Conservation (phyloP, 768 basidiomycete genomes). For the Lactarius indigo region DNA sequence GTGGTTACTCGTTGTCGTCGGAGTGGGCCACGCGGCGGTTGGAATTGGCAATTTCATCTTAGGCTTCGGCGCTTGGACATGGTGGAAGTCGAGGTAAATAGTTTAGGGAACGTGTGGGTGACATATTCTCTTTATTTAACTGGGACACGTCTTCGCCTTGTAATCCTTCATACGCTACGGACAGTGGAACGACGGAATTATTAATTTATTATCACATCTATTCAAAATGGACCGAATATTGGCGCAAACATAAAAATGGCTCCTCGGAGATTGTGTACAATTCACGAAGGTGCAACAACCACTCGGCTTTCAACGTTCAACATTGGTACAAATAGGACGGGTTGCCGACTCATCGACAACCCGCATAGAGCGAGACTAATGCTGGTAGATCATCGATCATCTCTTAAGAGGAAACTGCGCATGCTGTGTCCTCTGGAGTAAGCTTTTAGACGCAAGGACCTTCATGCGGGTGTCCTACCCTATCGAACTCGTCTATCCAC, state of each 20-base stretch:
- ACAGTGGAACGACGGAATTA: neutral
- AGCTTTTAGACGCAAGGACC: too few relatives aligned
- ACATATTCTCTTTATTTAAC: neutral
- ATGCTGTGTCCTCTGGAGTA: neutral
- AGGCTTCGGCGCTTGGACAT: conserved; percentile 63
- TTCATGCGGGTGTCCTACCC: too few relatives aligned
- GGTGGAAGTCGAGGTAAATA: conserved; percentile 32
- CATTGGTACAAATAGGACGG: neutral
- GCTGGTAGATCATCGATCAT: neutral
- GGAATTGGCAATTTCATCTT: conserved; percentile 71
- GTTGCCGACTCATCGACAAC: neutral
- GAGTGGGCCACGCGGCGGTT: conserved; percentile 68
- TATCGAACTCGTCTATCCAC: neutral
- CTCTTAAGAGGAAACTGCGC: neutral
- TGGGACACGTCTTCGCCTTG: neutral
- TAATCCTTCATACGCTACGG: neutral
- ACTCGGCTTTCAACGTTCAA: neutral
- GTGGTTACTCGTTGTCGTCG: conserved; percentile 71
- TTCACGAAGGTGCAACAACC: neutral
- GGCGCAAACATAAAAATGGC: neutral
- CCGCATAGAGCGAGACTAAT: neutral
- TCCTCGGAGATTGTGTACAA: conserved; percentile 5
- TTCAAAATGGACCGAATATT: neutral
- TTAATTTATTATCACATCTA: conserved; percentile 3
- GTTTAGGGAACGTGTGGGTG: conserved; percentile 7